phyloP scores from a whole-genome alignment of 129 eudicot genomes.

The Arctium lappa region DNA sequence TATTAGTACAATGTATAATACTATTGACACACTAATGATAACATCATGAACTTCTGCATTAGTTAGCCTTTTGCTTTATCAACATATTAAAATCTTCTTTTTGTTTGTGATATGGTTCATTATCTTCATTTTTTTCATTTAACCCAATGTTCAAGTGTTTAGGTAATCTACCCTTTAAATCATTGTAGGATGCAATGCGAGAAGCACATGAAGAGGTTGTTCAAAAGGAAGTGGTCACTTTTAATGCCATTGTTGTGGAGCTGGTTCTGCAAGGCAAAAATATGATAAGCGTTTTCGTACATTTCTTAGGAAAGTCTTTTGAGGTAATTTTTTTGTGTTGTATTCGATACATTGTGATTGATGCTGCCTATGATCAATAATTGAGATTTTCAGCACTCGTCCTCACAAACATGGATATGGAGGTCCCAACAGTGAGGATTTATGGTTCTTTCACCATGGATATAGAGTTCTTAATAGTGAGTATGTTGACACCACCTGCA shows the following conservation, averaged over 20 bases:
- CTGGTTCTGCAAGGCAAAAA: conserved; percentile 76
- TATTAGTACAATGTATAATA: not conserved
- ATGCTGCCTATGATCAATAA: not conserved
- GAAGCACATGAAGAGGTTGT: conserved; percentile 97
- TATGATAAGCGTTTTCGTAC: conserved; percentile 75
- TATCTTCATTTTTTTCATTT: not conserved
- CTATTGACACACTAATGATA: not conserved
- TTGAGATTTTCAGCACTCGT: not conserved
- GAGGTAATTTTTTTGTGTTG: conserved; percentile 70
- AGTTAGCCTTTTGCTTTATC: conserved; percentile 14
- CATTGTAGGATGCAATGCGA: conserved; percentile 69
- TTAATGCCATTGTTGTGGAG: conserved; percentile 80
- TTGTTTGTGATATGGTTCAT: conserved; percentile 33
- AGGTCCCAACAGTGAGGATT: too few species aligned
- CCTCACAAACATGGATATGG: not conserved
- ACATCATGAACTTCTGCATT: not conserved
- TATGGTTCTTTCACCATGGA: too few species aligned
- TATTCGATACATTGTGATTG: not conserved
- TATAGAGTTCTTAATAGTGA: too few species aligned
- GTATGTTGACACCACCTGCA: too few species aligned
- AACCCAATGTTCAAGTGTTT: not conserved
- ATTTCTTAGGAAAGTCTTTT: conserved; percentile 72
- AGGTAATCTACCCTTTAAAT: conserved; percentile 2
- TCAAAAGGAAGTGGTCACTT: conserved; percentile 60
- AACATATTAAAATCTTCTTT: not conserved